These are phyloP conservation scores for Eucalyptus leucophloia DNA, from an alignment of 345 rosid genomes.

Conservation along the genomic window DNA sequence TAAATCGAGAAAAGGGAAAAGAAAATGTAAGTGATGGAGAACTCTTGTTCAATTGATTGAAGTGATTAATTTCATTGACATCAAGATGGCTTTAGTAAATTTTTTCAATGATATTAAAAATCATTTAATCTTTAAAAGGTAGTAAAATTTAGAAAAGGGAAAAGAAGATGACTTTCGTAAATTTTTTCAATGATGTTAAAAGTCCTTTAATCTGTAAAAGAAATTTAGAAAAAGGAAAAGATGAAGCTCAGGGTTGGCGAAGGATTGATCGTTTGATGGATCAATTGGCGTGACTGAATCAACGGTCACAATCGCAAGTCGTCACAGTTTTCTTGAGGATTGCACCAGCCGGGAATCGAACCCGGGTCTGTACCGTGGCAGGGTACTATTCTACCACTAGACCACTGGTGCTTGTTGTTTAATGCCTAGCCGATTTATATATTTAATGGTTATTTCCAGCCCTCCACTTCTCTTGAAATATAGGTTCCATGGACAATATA, in stretches of 20 bases:
- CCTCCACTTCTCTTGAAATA: no score
- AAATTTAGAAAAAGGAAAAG: background rate
- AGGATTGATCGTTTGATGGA: background rate
- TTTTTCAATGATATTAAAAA: no score
- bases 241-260: background rate
- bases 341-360: slow-evolving; percentile 60
- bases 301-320: background rate
- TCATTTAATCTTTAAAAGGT: no score
- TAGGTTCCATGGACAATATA: background rate
- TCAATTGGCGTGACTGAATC: background rate
- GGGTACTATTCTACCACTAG: slow-evolving; percentile 78
- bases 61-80: no score
- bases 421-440: fast-evolving
- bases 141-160: no score
- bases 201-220: background rate
- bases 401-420: slow-evolving; percentile 38
- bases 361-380: slow-evolving; percentile 70
- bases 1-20: no score
- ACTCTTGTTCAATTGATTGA: no score
- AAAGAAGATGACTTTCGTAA: no score
- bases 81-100: no score
- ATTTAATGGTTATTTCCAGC: background rate
- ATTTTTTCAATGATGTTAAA: no score
- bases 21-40: no score
- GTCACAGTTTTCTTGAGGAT: fast-evolving